Percentiles rank a stretch among this genome's conserved stretches.
These are phyloP conservation scores for Candida golubevii DNA, from an alignment of 805 yeast species.

Conservation along the genomic window DNA sequence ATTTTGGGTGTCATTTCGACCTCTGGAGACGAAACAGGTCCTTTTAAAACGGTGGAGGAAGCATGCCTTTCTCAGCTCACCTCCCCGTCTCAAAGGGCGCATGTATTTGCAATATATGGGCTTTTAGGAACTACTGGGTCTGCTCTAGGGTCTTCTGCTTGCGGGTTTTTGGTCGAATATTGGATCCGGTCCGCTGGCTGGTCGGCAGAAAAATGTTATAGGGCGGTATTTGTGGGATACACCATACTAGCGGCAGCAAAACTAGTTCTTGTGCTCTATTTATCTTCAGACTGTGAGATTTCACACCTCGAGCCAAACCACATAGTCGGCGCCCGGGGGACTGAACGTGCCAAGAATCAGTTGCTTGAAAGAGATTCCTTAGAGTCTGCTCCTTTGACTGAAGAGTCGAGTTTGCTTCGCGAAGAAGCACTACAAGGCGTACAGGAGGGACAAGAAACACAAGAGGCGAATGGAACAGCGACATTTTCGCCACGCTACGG, in stretches of 20 bases:
- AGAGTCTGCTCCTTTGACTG: background rate
- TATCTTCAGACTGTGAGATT: conserved; percentile 53
- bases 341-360: background rate
- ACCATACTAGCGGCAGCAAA: conserved; percentile 51
- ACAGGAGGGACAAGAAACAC: background rate
- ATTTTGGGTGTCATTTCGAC: conserved; percentile 84
- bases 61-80: conserved; percentile 78
- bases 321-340: background rate
- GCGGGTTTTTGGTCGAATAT: conserved; percentile 57
- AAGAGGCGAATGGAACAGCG: background rate
- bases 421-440: conserved; percentile 2
- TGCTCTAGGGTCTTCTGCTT: conserved; percentile 63
- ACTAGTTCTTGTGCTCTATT: conserved; percentile 43
- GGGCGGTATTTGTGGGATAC: conserved; percentile 54
- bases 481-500: conserved; percentile 21
- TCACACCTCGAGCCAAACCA: background rate
- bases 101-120: conserved; percentile 71
- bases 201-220: conserved; percentile 44
- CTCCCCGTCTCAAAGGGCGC: conserved; percentile 59
- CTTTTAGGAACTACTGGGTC: conserved; percentile 66
- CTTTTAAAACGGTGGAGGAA: conserved; percentile 83
- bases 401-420: conserved; percentile 6
- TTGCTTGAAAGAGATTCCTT: background rate
- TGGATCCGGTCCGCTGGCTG: conserved; percentile 29
- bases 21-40: conserved; percentile 87